Conservation (phyloP, 2,329 filamentous ascomycete genomes). For the Ilyonectria destructans region DNA sequence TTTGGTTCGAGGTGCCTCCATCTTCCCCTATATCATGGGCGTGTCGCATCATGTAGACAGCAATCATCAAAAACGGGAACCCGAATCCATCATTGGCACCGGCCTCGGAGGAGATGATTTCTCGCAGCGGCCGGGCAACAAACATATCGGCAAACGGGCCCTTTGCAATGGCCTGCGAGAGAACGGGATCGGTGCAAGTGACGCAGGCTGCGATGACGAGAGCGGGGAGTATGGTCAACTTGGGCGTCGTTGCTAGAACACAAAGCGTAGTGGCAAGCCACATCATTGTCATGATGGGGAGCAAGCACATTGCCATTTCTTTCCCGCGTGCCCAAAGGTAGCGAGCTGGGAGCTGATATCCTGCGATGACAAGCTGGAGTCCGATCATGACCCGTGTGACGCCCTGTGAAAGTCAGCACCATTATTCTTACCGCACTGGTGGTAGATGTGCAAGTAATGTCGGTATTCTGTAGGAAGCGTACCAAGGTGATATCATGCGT, state of each 20-base stretch:
- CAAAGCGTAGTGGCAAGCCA: constrained; percentile 73
- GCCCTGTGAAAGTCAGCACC: constrained; percentile 51
- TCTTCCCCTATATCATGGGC: constrained; percentile 57
- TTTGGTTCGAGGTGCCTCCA: constrained; percentile 19
- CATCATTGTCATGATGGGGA: constrained; percentile 75
- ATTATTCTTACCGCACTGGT: too few relatives aligned
- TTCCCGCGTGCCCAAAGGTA: constrained; percentile 67
- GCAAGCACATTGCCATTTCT: constrained; percentile 69
- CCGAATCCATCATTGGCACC: constrained; percentile 76
- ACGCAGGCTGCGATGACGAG: constrained; percentile 74
- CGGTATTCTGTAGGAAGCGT: constrained; percentile 12
- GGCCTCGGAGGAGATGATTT: constrained; percentile 75
- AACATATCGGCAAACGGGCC: constrained; percentile 75
- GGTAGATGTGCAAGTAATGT: not conserved
- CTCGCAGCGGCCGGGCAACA: constrained; percentile 70
- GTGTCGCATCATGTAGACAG: constrained; percentile 71
- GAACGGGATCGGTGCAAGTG: constrained; percentile 74
- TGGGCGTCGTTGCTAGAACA: constrained; percentile 69
- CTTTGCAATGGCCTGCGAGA: constrained; percentile 75
- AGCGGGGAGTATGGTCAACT: constrained; percentile 67
- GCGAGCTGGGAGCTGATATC: constrained; percentile 73
- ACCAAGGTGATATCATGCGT: constrained; percentile 59
- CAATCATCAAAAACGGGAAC: constrained; percentile 74
- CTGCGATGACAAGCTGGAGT: constrained; percentile 75
- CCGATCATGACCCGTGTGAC: constrained; percentile 74